These are phyloP conservation scores for Leersia perrieri DNA, from an alignment of 176 grass and related monocot genomes.

Conservation along the genomic window DNA sequence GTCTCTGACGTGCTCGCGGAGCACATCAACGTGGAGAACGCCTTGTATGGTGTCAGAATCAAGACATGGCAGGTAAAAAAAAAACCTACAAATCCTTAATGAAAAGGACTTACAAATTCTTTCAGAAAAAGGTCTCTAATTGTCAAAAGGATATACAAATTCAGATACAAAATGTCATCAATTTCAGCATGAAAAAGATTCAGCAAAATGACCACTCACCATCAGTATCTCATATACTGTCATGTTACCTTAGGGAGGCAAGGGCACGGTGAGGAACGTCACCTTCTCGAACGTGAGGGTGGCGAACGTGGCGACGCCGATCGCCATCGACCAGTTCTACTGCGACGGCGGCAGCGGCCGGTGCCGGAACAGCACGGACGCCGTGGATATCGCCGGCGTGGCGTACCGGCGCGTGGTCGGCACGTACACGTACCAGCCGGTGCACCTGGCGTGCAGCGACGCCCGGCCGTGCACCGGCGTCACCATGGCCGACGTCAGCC, in stretches of 20 bases:
- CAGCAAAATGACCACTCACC: not conserved
- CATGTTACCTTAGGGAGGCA: slow-evolving; percentile 45
- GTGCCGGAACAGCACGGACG: slow-evolving; percentile 60
- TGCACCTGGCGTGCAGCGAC: slow-evolving; percentile 71
- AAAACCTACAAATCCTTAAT: not conserved
- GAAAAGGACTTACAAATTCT: not conserved
- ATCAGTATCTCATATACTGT: not conserved
- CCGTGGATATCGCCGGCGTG: slow-evolving; percentile 54
- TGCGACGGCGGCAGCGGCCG: slow-evolving; percentile 42
- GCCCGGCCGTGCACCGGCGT: slow-evolving; percentile 58
- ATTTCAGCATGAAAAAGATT: not conserved
- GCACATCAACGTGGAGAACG: slow-evolving; percentile 57
- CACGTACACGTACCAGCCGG: slow-evolving; percentile 61
- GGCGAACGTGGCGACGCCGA: slow-evolving; percentile 53
- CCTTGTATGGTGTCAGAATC: slow-evolving; percentile 70
- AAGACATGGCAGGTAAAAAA: slow-evolving; percentile 74
- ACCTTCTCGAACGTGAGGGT: slow-evolving; percentile 68
- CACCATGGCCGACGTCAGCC: slow-evolving; percentile 43
- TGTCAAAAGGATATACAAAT: not conserved
- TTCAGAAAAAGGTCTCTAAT: not conserved
- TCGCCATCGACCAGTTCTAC: slow-evolving; percentile 83
- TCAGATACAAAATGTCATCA: not conserved
- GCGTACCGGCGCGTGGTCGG: slow-evolving; percentile 48
- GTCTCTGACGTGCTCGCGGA: slow-evolving; percentile 66
- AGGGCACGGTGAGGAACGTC: slow-evolving; percentile 68